A percentile compares a stretch with the other conserved stretches of the same genome.
These are phyloP conservation scores for Pseudogymnoascus sp. DNA, from an alignment of 2,329 filamentous ascomycete genomes.

Conservation along the genomic window DNA sequence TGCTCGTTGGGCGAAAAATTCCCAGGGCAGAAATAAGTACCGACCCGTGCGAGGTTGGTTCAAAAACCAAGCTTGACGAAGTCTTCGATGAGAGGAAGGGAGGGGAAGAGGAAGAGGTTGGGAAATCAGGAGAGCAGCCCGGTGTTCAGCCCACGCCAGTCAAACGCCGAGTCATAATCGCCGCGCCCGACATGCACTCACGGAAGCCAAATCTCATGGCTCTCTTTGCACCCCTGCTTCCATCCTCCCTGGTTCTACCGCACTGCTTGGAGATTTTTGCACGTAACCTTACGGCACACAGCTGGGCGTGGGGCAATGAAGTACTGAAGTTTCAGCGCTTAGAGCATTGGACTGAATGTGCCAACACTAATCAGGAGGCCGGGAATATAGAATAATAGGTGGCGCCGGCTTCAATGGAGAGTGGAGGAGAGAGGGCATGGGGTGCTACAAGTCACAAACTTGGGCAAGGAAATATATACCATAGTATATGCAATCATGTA, in stretches of 20 bases:
- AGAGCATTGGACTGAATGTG: conserved; percentile 42
- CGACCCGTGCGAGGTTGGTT: neutral
- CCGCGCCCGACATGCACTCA: conserved; percentile 71
- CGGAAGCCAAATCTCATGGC: conserved; percentile 66
- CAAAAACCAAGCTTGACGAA: neutral
- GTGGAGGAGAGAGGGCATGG: neutral
- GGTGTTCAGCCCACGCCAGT: conserved; percentile 22
- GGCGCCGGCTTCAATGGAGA: neutral
- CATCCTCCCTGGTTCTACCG: conserved; percentile 37
- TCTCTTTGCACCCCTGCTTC: conserved; percentile 52
- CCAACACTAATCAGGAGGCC: neutral
- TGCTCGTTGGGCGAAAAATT: conserved; percentile 51
- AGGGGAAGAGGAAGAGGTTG: neutral
- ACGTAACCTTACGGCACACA: conserved; percentile 64
- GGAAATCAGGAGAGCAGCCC: conserved; percentile 28
- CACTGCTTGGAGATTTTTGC: conserved; percentile 70
- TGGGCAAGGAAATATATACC: neutral
- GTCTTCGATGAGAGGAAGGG: conserved; percentile 1
- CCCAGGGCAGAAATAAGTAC: conserved; percentile 13
- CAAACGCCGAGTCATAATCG: conserved; percentile 54
- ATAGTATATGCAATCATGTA: neutral
- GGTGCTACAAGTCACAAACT: neutral
- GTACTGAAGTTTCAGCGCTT: conserved; percentile 62
- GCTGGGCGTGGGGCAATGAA: conserved; percentile 76
- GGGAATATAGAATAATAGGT: neutral